Evolutionary conservation across 2,329 filamentous ascomycete genomes (phyloP), one percentile per base, ranked within the genome.

Genomic region (Exophiala sideris): DNA sequence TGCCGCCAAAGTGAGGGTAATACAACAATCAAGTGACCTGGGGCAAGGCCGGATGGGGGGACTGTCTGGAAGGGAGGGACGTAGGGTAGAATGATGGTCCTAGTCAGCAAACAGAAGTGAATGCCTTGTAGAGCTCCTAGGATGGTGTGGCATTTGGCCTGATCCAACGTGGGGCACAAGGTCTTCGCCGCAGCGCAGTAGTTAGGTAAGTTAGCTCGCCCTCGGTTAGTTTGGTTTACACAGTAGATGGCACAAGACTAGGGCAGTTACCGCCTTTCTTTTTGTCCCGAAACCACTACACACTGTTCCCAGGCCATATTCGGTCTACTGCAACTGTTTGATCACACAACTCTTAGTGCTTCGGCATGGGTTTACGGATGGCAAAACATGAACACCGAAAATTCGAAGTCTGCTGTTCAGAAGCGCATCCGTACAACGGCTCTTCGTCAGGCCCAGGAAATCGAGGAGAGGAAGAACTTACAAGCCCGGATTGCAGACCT

Each of bases 391-490:
- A 50, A 50, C 18, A 48, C 34, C 16, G 16, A 48, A 38, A 45
- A 33, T 9, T 14, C 51, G n/a, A 57, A 45, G 34, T 14, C 20
- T 21, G 52, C 44, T 18, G 33, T 14, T 24, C 56, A 66, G 44
- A 55, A 71, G 10, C 73, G 71, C 33, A 71, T 76, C 52, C 63
- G 75, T 11, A 80, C 86, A 55, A 80, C 89, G 52, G 92, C 91
- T 46, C 74, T 94, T 55, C 83, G 90, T 65, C 91, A 96, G 75
- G 92, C 92, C 39, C 81, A 81, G 62, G 82, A 89, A 50, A 84
- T 96, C 48, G 88, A 96, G 71, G 80, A 89, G 63, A 88, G 88
- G 66, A 95, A 92, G 70, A 83, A 88, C 45, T 79, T 88, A 61
- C 87, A 96, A 72, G 74, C 81, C 36, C 73, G 84, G 59, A 92